These are phyloP conservation scores for Globisporangium canariense DNA, from an alignment of 352 stramenopile species.

Conservation along the genomic window DNA sequence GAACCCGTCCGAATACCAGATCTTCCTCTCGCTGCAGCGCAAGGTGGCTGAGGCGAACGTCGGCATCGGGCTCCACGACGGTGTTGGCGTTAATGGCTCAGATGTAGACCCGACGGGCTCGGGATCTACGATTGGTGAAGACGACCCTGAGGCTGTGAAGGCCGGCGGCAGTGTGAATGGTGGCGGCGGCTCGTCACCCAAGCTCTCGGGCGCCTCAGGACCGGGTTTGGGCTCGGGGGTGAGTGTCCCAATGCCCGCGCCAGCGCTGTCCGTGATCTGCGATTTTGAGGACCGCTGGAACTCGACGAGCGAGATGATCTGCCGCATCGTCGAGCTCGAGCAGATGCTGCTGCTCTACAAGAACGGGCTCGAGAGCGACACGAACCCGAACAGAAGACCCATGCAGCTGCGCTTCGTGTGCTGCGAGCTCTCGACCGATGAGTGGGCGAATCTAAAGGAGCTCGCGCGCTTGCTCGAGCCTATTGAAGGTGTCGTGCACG, in stretches of 20 bases:
- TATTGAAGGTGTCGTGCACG: conserved; percentile 62
- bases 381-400: conserved; percentile 55
- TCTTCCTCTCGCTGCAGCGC: conserved; percentile 71
- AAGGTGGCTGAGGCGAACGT: conserved; percentile 47
- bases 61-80: conserved; percentile 24
- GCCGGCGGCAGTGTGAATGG: neutral
- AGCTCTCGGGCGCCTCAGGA: conserved; percentile 5
- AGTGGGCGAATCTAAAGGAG: conserved; percentile 71
- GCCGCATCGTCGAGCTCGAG: conserved; percentile 74
- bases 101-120: conserved; percentile 9
- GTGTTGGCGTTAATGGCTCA: conserved; percentile 12
- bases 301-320: conserved; percentile 78
- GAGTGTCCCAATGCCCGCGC: conserved; percentile 8
- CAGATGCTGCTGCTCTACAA: conserved; percentile 72
- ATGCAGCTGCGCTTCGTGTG: conserved; percentile 82
- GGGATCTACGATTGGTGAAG: neutral
- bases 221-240: neutral
- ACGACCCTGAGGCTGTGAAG: conserved; percentile 14
- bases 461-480: conserved; percentile 59
- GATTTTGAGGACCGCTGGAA: conserved; percentile 79
- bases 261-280: conserved; percentile 65
- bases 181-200: conserved; percentile 3
- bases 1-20: conserved; percentile 81
- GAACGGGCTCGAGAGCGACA: conserved; percentile 69
- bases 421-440: conserved; percentile 61